Conservation (phyloP, 139 green algal species). For the Limnomonas spitsbergensis region DNA sequence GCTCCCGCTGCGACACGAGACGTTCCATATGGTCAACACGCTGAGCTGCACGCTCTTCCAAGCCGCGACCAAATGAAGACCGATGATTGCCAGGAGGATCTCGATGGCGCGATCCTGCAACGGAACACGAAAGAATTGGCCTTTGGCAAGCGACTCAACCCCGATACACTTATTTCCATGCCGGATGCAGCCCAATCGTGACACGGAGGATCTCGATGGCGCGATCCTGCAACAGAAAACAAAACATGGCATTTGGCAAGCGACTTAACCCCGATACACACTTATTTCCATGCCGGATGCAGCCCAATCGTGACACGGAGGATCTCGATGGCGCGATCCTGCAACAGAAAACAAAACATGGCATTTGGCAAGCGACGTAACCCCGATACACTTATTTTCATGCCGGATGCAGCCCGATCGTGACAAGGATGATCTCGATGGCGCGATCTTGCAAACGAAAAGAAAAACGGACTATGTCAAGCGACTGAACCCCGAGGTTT, state of each 20-base stretch:
- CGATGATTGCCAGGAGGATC: not conserved
- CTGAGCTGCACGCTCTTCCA: conserved; percentile 48
- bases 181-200: not conserved
- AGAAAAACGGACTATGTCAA: too few relatives aligned
- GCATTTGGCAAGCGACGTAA: too few relatives aligned
- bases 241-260: too few relatives aligned
- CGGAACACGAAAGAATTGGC: too few relatives aligned
- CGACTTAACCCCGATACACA: too few relatives aligned
- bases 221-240: not conserved
- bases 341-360: too few relatives aligned
- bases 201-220: not conserved
- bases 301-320: not conserved
- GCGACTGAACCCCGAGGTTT: too few relatives aligned
- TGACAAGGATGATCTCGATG: not conserved
- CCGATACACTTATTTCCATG: too few relatives aligned
- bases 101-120: not conserved
- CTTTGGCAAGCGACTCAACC: too few relatives aligned
- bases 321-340: not conserved
- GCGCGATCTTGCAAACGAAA: not conserved
- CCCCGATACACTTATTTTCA: too few relatives aligned
- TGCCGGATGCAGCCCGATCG: not conserved
- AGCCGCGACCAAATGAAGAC: not conserved
- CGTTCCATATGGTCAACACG: conserved; percentile 56
- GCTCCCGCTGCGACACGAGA: conserved; percentile 32
- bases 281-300: too few relatives aligned